These are phyloP conservation scores for Plasmodium fragile DNA, from an alignment of 169 alveolate species.

Conservation along the genomic window DNA sequence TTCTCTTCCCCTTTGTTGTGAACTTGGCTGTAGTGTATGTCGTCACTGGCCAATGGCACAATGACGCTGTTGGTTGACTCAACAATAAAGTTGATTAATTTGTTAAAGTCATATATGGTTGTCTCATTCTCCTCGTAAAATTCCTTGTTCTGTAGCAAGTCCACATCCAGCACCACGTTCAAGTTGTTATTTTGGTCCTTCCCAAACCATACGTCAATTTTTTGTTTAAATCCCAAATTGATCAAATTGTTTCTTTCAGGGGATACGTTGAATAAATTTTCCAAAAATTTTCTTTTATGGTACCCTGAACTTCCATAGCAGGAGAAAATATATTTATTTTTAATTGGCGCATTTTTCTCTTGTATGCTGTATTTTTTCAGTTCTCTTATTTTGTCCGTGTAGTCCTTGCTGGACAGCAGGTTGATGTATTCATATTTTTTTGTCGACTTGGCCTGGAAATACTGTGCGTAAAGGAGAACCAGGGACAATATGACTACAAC, in stretches of 20 bases:
- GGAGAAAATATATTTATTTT: slow-evolving; percentile 43
- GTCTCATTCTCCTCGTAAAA: not conserved
- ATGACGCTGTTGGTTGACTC: slow-evolving; percentile 44
- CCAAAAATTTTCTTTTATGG: slow-evolving; percentile 28
- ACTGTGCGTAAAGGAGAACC: slow-evolving; percentile 18
- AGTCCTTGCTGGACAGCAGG: slow-evolving; percentile 30
- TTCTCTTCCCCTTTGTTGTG: not conserved
- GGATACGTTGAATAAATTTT: slow-evolving; percentile 18
- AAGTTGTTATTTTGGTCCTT: slow-evolving; percentile 29
- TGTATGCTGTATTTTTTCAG: slow-evolving; percentile 13
- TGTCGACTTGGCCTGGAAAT: slow-evolving; percentile 27
- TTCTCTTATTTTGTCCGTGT: slow-evolving; percentile 21
- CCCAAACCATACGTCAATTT: slow-evolving; percentile 61
- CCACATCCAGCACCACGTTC: slow-evolving; percentile 38
- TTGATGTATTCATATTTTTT: slow-evolving; percentile 61
- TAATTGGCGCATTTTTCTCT: not conserved
- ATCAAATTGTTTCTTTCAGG: not conserved
- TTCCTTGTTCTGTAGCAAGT: slow-evolving; percentile 47
- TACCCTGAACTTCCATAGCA: slow-evolving; percentile 56
- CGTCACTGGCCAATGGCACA: slow-evolving; percentile 25
- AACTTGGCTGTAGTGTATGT: not conserved
- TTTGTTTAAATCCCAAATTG: slow-evolving; percentile 48
- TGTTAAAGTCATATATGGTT: slow-evolving; percentile 32
- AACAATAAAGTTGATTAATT: slow-evolving; percentile 23
- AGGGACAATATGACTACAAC: not conserved